Evolutionary conservation across 306 rosid genomes (phyloP), one percentile per base, ranked within the genome.

Genomic region (Quercus berberidifolia): DNA sequence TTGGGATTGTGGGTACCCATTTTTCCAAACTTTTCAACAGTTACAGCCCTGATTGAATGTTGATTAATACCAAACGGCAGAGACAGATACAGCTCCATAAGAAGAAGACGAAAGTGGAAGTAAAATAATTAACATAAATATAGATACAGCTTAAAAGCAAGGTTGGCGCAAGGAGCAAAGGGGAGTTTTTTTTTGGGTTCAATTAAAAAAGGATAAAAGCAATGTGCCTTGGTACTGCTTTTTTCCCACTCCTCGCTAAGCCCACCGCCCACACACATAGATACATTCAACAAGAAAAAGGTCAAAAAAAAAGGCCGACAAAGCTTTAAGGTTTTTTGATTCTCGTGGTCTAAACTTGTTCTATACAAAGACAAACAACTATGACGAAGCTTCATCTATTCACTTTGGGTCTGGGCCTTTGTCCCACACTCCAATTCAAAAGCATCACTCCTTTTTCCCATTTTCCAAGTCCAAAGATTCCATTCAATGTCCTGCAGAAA

Each of bases 401-500:
- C 46, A 30, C 17, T 12, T 60, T 21, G 21, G 18, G 67, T 28
- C 41, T 5, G 51, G 28, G 72, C 46, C 26, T 33, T 49, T 68
- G 49, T 68, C 26, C 72, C 72, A 33, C 72, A 68, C 14, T 18
- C 72, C 72, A 35, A 38, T 38, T 38, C 46, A 38, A 7, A 68
- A 31, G 54, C 52, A 35, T 17, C 38, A 35, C 10, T 68, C 72
- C 3, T 68, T 20, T 7, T 38, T 38, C 46, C 72, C 23, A 3
- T 49, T 19, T 46, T 25, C 49, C n/a, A 67, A 38, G 26, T 19
- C 52, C 72, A 68, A 68, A 68, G 72, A 68, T 68, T 68, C 52
- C 52, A 35, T 68, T 68, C 72, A 35, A 86, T 76, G 52, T 70
- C 84, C 89, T 86, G 84, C 12, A 76, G 57, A 63, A 71, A 7